phyloP scores from a whole-genome alignment of 805 yeast genomes.

The Metschnikowia similis region DNA sequence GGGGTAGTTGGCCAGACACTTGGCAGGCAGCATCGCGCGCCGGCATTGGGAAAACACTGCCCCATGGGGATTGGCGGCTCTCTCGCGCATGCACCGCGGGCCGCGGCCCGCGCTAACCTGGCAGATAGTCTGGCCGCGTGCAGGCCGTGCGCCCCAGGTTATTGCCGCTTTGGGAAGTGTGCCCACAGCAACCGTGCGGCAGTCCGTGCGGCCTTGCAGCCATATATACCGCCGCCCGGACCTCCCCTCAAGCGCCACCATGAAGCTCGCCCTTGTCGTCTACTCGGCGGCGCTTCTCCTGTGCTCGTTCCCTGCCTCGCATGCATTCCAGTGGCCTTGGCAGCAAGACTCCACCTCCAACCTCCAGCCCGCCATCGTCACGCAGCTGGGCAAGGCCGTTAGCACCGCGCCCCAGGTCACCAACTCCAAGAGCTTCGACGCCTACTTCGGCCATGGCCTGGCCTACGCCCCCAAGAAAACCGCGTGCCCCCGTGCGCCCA shows the following conservation, averaged over 20 bases:
- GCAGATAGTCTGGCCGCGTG: no score
- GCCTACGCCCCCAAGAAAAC: conserved; percentile 30
- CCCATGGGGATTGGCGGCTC: no score
- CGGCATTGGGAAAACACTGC: no score
- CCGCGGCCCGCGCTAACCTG: no score
- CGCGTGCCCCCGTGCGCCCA: conserved; percentile 25
- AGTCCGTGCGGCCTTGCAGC: background rate
- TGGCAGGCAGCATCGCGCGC: no score
- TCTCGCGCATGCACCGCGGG: no score
- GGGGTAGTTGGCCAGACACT: no score
- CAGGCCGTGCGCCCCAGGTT: no score
- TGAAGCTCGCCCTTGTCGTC: background rate
- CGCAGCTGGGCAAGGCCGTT: background rate
- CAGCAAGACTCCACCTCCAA: conserved; percentile 9
- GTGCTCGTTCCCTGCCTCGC: background rate
- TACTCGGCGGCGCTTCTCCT: no score
- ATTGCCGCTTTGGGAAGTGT: background rate
- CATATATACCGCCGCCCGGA: background rate
- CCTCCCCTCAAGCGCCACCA: no score
- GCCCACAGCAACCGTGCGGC: background rate
- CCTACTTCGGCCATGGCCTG: conserved; percentile 11
- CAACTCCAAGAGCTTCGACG: conserved; percentile 2
- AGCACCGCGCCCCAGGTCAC: background rate
- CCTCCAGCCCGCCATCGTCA: conserved; percentile 7
- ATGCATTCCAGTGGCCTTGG: conserved; percentile 23